These are phyloP conservation scores for Mortierella sp. DNA, from an alignment of 371 early-diverging fungal genomes.

Conservation along the genomic window DNA sequence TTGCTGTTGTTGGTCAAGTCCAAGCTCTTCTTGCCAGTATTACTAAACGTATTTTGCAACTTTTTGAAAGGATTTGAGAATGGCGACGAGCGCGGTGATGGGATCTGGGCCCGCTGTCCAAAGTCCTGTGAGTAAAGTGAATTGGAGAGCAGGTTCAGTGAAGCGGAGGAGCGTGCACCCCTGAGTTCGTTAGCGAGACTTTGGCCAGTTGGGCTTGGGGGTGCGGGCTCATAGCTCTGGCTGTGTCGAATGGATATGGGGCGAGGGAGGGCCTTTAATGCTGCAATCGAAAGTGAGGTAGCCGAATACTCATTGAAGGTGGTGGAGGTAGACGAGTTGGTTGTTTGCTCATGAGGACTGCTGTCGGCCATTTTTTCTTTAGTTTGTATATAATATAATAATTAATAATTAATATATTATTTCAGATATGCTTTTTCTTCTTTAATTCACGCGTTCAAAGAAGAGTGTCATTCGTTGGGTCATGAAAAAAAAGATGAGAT, in stretches of 20 bases:
- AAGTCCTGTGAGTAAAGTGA: slow-evolving; percentile 10
- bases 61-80: slow-evolving; percentile 52
- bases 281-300: slow-evolving; percentile 5
- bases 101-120: slow-evolving; percentile 8
- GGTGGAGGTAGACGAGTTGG: slow-evolving; percentile 6
- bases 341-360: slow-evolving; percentile 17
- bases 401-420: not conserved
- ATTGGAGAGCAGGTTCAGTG: slow-evolving; percentile 21
- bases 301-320: slow-evolving; percentile 5
- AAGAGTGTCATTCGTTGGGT: slow-evolving; percentile 4
- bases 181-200: slow-evolving; percentile 7
- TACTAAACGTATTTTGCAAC: slow-evolving; percentile 32
- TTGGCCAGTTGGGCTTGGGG: slow-evolving; percentile 14
- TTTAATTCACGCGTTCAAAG: not conserved
- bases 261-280: slow-evolving; percentile 36
- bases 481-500: slow-evolving; percentile 7
- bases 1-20: slow-evolving; percentile 13
- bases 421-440: not conserved
- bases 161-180: slow-evolving; percentile 25
- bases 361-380: slow-evolving; percentile 29
- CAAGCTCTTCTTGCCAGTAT: slow-evolving; percentile 10
- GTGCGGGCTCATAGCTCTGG: slow-evolving; percentile 40
- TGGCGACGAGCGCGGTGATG: slow-evolving; percentile 20
- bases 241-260: slow-evolving; percentile 50
- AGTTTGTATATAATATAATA: not conserved